These are phyloP conservation scores for Scheffersomyces stambukii DNA, from an alignment of 1,139 yeast species.

Conservation along the genomic window DNA sequence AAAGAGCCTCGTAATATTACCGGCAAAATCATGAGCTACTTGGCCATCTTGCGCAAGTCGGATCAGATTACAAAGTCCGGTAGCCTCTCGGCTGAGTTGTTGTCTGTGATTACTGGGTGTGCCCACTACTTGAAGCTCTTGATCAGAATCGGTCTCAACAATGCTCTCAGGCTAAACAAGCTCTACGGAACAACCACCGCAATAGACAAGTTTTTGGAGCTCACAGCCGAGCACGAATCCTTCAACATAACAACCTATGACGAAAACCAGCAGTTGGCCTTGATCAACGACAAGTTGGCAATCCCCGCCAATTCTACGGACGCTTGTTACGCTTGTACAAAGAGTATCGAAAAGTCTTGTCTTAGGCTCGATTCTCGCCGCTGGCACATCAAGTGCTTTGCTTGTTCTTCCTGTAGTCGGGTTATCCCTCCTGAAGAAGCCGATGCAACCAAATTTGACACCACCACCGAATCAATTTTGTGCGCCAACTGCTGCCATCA, in stretches of 20 bases:
- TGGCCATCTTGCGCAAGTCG: slow-evolving; percentile 65
- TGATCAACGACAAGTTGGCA: slow-evolving; percentile 32
- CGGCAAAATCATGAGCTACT: slow-evolving; percentile 71
- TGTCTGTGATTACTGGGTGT: slow-evolving; percentile 83
- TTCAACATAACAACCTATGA: slow-evolving; percentile 9
- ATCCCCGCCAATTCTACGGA: slow-evolving; percentile 72
- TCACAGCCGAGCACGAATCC: slow-evolving; percentile 13
- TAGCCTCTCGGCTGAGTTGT: slow-evolving; percentile 51
- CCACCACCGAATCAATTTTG: slow-evolving; percentile 27
- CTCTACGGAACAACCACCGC: slow-evolving; percentile 56
- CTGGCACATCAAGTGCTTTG: slow-evolving; percentile 80
- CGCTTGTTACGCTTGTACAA: slow-evolving; percentile 64
- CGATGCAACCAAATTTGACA: slow-evolving; percentile 26
- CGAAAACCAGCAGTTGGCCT: slow-evolving; percentile 6
- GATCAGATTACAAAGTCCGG: slow-evolving; percentile 50
- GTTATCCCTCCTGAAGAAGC: slow-evolving; percentile 27
- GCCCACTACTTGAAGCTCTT: slow-evolving; percentile 90
- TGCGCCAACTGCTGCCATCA: slow-evolving; percentile 64
- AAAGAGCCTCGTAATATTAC: slow-evolving; percentile 90
- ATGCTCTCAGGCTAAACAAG: slow-evolving; percentile 67
- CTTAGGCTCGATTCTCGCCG: slow-evolving; percentile 56
- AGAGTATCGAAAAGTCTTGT: slow-evolving; percentile 82
- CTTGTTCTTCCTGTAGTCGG: slow-evolving; percentile 53
- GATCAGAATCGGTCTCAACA: slow-evolving; percentile 74
- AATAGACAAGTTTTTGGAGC: slow-evolving; percentile 57